These are phyloP conservation scores for Pistacia integerrima DNA, from an alignment of 345 rosid genomes.

Conservation along the genomic window DNA sequence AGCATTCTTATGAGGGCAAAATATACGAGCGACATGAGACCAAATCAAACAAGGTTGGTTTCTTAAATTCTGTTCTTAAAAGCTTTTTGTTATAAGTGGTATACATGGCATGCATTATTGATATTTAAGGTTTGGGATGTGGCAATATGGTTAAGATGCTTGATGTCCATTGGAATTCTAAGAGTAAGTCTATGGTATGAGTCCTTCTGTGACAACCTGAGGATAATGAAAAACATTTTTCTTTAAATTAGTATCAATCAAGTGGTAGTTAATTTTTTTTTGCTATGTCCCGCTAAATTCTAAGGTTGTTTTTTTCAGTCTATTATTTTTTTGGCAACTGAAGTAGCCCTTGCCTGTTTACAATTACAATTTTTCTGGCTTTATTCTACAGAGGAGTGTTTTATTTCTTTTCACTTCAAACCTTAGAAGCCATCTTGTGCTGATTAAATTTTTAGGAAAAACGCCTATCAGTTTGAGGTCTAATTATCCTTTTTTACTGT, in stretches of 20 bases:
- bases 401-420: neutral
- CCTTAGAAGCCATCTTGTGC: neutral
- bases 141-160: neutral
- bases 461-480: neutral
- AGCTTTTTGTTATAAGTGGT: conserved; percentile 2
- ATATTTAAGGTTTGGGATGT: neutral
- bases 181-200: neutral
- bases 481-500: neutral
- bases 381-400: neutral
- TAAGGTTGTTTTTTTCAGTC: neutral
- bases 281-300: neutral
- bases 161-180: neutral
- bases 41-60: conserved; percentile 69
- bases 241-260: neutral
- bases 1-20: conserved; percentile 63
- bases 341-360: neutral
- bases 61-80: conserved; percentile 26
- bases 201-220: neutral
- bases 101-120: conserved; percentile 10
- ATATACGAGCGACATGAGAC: conserved; percentile 55
- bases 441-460: neutral
- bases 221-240: neutral
- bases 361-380: neutral
- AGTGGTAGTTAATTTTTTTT: neutral
- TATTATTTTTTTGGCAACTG: neutral